Base-by-base conservation (phyloP, 2,329 filamentous ascomycete species). In the Penicillium decumbens region DNA sequence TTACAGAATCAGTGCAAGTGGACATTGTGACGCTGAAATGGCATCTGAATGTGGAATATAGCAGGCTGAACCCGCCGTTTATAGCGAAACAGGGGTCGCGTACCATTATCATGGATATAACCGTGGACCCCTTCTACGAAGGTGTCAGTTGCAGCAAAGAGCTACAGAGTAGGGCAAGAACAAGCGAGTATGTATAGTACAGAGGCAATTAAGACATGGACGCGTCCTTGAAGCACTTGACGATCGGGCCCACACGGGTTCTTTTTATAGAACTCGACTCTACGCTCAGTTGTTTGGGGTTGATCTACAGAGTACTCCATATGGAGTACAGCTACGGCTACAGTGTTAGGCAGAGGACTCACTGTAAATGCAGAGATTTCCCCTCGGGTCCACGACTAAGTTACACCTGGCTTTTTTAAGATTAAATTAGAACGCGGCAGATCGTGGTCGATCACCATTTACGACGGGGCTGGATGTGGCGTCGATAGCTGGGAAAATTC, bases 401-500 rank as follows among this genome's bases (percentile, higher is more conserved):
- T 46, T 12, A 47, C 44, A 41, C 45, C 29, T 47, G 38, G 38
- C 39, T 30, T 37, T 27, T 48, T 51, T 49, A 42, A 48, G 42
- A 48, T 51, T 51, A 49, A 49, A 43, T 51, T 51, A 51, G 52
- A 51, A 49, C 52, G 40, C 35, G 45, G 28, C 32, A 33, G 37
- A 43, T 47, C 40, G 20, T 48, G 44, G 49, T 38, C 50, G 45
- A 53, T 55, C 53, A 23, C 50, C 45, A 51, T 55, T 46, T 51
- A 46, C 54, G 44, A 47, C 42, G 45, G 52, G 46, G 43, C 50
- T 49, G 45, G 43, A 32, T 43, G 55, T 58, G 56, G 56, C 56
- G 54, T 58, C 54, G 43, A 57, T 58, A 58, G 56, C 55, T 47
- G 42, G 32, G 40, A 41, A 49, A 54, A 43, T 32, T 45, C 39